phyloP scores from a whole-genome alignment of 371 early-diverging fungal genomes.

The Blyttiomyces sp. region DNA sequence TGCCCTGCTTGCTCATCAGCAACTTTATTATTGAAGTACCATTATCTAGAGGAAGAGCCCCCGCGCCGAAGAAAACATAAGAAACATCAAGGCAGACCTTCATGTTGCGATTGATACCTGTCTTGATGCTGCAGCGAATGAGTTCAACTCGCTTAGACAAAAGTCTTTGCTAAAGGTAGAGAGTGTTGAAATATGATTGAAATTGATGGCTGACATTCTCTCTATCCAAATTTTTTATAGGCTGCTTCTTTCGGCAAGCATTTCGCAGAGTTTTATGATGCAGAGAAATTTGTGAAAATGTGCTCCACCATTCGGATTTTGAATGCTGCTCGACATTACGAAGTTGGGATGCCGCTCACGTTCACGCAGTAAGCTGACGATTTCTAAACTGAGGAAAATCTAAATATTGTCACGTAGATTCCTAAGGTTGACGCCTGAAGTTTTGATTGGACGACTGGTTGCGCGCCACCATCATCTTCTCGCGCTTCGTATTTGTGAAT shows the following conservation, averaged over 20 bases:
- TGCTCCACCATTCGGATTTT: slow-evolving; percentile 80
- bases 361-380: slow-evolving; percentile 67
- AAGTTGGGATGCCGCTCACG: slow-evolving; percentile 87
- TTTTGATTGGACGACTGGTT: slow-evolving; percentile 75
- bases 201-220: neutral
- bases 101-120: slow-evolving; percentile 86
- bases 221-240: slow-evolving; percentile 25
- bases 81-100: slow-evolving; percentile 76
- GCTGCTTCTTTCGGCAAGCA: slow-evolving; percentile 95
- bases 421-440: slow-evolving; percentile 70
- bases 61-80: slow-evolving; percentile 91
- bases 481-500: slow-evolving; percentile 81
- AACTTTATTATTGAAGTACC: neutral
- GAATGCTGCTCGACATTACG: slow-evolving; percentile 79
- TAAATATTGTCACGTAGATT: slow-evolving; percentile 50
- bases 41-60: slow-evolving; percentile 67
- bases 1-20: too few relatives aligned
- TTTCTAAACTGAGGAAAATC: neutral
- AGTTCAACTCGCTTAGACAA: slow-evolving; percentile 72
- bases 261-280: slow-evolving; percentile 80
- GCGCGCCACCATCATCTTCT: slow-evolving; percentile 80
- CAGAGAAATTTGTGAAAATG: slow-evolving; percentile 84
- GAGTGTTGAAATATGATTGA: neutral
- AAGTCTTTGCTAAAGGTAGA: slow-evolving; percentile 67
- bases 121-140: slow-evolving; percentile 91